These are phyloP conservation scores for Neurospora sp. DNA, from an alignment of 495 filamentous ascomycete species.

Conservation along the genomic window DNA sequence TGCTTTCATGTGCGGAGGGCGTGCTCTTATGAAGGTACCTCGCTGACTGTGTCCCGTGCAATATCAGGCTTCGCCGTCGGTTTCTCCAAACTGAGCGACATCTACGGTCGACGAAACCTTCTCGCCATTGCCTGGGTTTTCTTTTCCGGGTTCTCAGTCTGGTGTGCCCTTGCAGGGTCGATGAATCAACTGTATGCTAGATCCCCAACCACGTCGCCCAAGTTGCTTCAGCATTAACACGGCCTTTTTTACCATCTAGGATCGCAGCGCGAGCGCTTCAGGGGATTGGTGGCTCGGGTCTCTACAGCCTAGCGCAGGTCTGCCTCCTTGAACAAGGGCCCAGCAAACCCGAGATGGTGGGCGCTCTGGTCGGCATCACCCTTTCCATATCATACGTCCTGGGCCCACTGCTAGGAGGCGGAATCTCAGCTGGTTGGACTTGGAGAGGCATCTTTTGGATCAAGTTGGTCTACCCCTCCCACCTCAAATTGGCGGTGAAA, in stretches of 20 bases:
- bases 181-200: conserved; percentile 43
- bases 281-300: conserved; percentile 49
- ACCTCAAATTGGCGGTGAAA: fast-evolving
- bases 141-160: conserved; percentile 45
- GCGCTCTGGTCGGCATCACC: conserved; percentile 33
- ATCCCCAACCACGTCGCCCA: neutral
- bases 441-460: conserved; percentile 71
- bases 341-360: conserved; percentile 34
- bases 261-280: conserved; percentile 52
- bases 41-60: neutral
- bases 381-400: conserved; percentile 38
- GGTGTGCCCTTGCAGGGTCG: conserved; percentile 41
- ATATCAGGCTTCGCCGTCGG: conserved; percentile 43
- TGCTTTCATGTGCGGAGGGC: neutral
- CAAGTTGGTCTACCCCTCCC: conserved; percentile 34
- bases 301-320: conserved; percentile 47
- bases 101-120: conserved; percentile 44
- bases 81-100: conserved; percentile 51
- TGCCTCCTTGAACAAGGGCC: conserved; percentile 45
- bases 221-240: neutral
- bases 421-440: conserved; percentile 48
- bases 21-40: neutral
- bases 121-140: conserved; percentile 40
- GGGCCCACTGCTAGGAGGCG: conserved; percentile 61
- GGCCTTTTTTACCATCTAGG: conserved; percentile 17